These are phyloP conservation scores for Diaporthe velutina DNA, from an alignment of 2,329 filamentous ascomycete species.

Conservation along the genomic window DNA sequence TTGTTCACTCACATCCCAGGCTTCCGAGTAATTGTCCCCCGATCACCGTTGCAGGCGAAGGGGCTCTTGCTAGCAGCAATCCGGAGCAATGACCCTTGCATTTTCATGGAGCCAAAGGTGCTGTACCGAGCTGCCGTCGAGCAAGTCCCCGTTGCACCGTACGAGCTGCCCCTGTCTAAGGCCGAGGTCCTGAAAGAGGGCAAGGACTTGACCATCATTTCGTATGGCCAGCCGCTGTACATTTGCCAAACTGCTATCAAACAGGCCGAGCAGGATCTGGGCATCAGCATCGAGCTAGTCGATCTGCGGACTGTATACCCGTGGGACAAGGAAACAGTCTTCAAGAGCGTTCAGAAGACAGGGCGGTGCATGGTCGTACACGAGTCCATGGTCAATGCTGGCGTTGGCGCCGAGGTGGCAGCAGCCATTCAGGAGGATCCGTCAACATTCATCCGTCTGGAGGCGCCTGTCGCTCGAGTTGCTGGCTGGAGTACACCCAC, in stretches of 20 bases:
- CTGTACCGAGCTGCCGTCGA: constrained; percentile 92
- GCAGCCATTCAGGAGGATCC: constrained; percentile 86
- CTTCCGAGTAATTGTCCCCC: constrained; percentile 85
- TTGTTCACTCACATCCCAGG: constrained; percentile 92
- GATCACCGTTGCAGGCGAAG: constrained; percentile 90
- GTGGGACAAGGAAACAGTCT: constrained; percentile 86
- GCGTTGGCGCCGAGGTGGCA: constrained; percentile 89
- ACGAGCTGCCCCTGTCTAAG: constrained; percentile 86
- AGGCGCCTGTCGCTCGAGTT: constrained; percentile 87
- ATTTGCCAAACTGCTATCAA: constrained; percentile 83
- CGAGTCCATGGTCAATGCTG: constrained; percentile 91
- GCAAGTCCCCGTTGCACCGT: constrained; percentile 85
- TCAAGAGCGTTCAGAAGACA: constrained; percentile 88
- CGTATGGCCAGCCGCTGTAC: constrained; percentile 91
- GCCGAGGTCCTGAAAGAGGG: constrained; percentile 87
- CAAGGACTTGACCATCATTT: constrained; percentile 84
- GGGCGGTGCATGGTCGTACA: constrained; percentile 90
- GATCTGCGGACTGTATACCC: constrained; percentile 91
- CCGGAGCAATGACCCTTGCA: constrained; percentile 84
- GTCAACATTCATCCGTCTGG: constrained; percentile 82
- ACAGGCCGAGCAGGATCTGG: constrained; percentile 80
- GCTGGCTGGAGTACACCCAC: constrained; percentile 92
- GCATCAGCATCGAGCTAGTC: constrained; percentile 85
- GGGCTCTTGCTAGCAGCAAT: constrained; percentile 84
- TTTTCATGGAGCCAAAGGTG: constrained; percentile 96